phyloP scores from a whole-genome alignment of 2,329 filamentous ascomycete species.

The Dactylonectria macrodidyma region DNA sequence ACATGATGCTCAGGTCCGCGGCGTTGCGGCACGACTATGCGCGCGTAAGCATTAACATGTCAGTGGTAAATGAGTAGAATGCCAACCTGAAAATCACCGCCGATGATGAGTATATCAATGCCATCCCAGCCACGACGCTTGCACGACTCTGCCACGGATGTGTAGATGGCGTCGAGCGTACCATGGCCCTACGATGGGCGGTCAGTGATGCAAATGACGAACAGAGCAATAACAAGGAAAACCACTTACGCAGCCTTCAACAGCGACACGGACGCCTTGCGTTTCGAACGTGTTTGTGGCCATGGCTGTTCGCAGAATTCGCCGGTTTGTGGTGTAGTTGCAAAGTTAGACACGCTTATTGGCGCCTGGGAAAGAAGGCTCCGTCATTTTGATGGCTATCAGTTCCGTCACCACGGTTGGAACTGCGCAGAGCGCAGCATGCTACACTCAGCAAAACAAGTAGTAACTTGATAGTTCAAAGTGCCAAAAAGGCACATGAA shows the following conservation, averaged over 20 bases:
- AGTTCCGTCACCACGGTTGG: neutral
- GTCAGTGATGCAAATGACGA: conserved; percentile 38
- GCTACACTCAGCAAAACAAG: neutral
- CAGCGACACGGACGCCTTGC: conserved; percentile 79
- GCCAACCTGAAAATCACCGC: conserved; percentile 90
- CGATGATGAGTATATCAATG: conserved; percentile 93
- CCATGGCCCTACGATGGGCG: conserved; percentile 82
- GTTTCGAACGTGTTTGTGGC: conserved; percentile 51
- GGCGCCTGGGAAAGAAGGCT: conserved; percentile 32
- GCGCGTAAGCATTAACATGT: conserved; percentile 26
- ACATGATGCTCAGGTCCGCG: conserved; percentile 88
- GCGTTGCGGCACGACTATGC: conserved; percentile 86
- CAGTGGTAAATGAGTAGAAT: neutral
- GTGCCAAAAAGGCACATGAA: no score
- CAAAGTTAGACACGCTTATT: conserved; percentile 31
- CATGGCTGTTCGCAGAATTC: conserved; percentile 45
- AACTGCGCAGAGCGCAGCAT: conserved; percentile 1
- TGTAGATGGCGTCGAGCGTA: conserved; percentile 91
- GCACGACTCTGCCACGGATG: conserved; percentile 79
- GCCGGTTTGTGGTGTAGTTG: conserved; percentile 34
- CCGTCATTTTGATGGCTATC: conserved; percentile 9
- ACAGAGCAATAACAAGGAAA: no score
- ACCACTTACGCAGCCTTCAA: conserved; percentile 85
- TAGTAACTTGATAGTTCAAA: neutral
- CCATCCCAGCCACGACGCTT: conserved; percentile 81